Percentiles rank a stretch among this genome's conserved stretches.
Evolutionary conservation across 192 early-diverging fungal species (phyloP).

Genomic region (Rhizophlyctis rosea): DNA sequence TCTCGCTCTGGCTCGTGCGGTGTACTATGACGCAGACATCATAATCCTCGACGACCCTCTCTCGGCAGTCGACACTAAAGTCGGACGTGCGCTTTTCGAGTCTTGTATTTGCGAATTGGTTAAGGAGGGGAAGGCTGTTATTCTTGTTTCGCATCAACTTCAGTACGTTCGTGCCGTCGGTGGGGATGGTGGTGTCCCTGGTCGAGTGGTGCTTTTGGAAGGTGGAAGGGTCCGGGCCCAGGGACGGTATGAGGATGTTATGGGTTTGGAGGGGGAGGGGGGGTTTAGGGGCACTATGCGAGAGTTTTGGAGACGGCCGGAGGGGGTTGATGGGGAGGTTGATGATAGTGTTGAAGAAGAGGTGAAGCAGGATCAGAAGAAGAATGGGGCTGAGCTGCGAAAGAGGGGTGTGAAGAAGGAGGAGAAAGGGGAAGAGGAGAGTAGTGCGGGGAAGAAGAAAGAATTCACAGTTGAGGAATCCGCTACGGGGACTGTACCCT

Average conservation of each 20-base stretch:
- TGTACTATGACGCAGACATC: slow-evolving; percentile 44
- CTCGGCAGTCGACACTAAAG: slow-evolving; percentile 45
- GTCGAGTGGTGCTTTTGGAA: slow-evolving; percentile 38
- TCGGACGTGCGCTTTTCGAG: slow-evolving; percentile 44
- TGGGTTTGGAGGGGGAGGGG: slow-evolving; percentile 4
- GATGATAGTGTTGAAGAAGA: slow-evolving; percentile 29
- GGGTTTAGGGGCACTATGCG: slow-evolving; percentile 26
- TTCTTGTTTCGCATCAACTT: slow-evolving; percentile 50
- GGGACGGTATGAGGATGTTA: slow-evolving; percentile 31
- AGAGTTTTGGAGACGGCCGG: slow-evolving; percentile 25
- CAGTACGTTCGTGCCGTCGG: slow-evolving; percentile 50
- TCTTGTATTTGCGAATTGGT: slow-evolving; percentile 37
- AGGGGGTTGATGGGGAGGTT: slow-evolving; percentile 13
- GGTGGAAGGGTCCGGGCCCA: slow-evolving; percentile 24
- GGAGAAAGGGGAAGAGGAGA: slow-evolving; percentile 2
- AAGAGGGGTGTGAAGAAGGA: too few relatives aligned
- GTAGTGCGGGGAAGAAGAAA: neutral
- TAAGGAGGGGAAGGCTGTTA: slow-evolving; percentile 31
- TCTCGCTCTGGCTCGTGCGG: slow-evolving; percentile 43
- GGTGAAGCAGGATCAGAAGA: too few relatives aligned
- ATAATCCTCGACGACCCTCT: slow-evolving; percentile 49
- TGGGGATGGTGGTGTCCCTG: slow-evolving; percentile 11
- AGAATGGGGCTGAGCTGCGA: neutral
- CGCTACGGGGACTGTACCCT: slow-evolving; percentile 37
- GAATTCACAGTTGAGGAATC: slow-evolving; percentile 11